phyloP scores from a whole-genome alignment of 1,284 basidiomycete species.

The Singerocomus rubriflavus region DNA sequence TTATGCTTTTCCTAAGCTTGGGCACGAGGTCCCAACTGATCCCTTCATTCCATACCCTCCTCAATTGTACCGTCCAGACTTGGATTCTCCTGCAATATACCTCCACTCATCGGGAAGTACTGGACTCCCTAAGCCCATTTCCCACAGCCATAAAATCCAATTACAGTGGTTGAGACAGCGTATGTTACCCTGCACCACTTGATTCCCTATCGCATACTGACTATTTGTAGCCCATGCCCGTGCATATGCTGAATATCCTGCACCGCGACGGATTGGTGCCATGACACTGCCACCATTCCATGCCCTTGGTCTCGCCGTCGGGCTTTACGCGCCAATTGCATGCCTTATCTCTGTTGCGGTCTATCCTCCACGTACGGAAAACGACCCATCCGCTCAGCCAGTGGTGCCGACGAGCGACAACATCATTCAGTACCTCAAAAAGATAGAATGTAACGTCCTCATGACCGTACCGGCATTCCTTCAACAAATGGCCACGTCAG shows the following conservation, averaged over 20 bases:
- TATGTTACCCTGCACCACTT: constrained; percentile 6
- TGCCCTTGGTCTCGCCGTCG: not conserved
- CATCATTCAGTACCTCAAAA: constrained; percentile 8
- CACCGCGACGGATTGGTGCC: constrained; percentile 17
- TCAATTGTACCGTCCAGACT: constrained; percentile 2
- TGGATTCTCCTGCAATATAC: constrained; percentile 18
- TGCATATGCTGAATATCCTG: not conserved
- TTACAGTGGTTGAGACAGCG: constrained; percentile 10
- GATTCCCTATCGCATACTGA: not conserved
- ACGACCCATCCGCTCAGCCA: not conserved
- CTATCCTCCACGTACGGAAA: constrained; percentile 7
- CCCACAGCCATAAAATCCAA: constrained; percentile 16
- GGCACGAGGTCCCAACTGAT: constrained; percentile 21
- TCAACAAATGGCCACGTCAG: constrained; percentile 8
- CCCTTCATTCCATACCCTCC: constrained; percentile 26
- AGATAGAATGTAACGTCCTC: constrained; percentile 5
- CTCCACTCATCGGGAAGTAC: constrained; percentile 37
- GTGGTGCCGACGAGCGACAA: constrained; percentile 19
- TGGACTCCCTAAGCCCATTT: constrained; percentile 32
- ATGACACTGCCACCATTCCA: constrained; percentile 23
- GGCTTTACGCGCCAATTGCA: constrained; percentile 11
- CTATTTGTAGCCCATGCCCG: not conserved
- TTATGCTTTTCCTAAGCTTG: constrained; percentile 30
- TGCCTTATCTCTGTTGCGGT: not conserved
- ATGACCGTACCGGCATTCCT: constrained; percentile 18